Conservation (phyloP, 2,329 filamentous ascomycete genomes). For the Neofusicoccum ribis region DNA sequence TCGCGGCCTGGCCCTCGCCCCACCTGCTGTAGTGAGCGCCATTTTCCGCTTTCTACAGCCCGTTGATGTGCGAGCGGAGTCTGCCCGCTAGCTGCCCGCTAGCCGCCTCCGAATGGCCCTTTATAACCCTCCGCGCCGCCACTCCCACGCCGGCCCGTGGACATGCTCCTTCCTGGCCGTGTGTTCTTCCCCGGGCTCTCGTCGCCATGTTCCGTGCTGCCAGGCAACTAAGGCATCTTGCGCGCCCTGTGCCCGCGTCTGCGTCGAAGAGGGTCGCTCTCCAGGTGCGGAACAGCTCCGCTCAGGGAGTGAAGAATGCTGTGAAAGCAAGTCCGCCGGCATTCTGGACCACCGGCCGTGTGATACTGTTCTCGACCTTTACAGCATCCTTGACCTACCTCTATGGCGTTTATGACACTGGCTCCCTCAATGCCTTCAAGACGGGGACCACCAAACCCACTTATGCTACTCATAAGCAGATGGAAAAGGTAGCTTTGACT, state of each 20-base stretch:
- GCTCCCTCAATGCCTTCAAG: conserved; percentile 30
- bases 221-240: conserved; percentile 23
- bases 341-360: conserved; percentile 51
- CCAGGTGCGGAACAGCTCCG: conserved; percentile 30
- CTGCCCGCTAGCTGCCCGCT: background rate
- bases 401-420: conserved; percentile 48
- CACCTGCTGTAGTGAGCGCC: background rate
- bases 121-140: background rate
- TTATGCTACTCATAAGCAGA: conserved; percentile 53
- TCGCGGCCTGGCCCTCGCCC: background rate
- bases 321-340: conserved; percentile 28
- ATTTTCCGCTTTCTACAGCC: conserved; percentile 21
- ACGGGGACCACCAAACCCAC: conserved; percentile 32
- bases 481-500: conserved; percentile 49
- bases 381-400: conserved; percentile 55
- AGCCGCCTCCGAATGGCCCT: background rate
- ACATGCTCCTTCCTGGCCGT: conserved; percentile 25
- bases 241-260: conserved; percentile 29
- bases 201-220: conserved; percentile 36
- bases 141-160: conserved; percentile 22
- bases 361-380: conserved; percentile 50
- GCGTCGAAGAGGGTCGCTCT: conserved; percentile 30
- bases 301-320: conserved; percentile 28
- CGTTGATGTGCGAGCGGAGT: conserved; percentile 6
- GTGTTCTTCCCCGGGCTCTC: conserved; percentile 22